Evolutionary conservation across 257 asterid genomes (phyloP).

Genomic region (Solanum sitiens): DNA sequence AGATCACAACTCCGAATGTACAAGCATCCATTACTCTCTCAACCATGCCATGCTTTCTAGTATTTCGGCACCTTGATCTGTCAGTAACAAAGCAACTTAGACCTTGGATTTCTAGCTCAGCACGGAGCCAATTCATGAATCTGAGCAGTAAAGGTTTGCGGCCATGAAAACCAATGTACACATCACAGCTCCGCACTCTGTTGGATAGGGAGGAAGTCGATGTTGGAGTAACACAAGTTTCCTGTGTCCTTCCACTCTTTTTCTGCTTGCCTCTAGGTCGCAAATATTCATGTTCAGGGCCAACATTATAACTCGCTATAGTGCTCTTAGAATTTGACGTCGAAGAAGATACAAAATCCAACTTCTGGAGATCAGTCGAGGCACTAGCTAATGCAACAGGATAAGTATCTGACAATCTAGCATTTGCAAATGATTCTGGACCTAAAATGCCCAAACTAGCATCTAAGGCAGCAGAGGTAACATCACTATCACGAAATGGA

Average conservation of each 20-base stretch:
- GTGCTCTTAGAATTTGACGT: conserved; percentile 39
- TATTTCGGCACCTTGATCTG: conserved; percentile 49
- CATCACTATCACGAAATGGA: conserved; percentile 6
- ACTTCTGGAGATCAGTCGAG: conserved; percentile 28
- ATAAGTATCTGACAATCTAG: conserved; percentile 21
- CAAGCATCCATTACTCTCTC: conserved; percentile 81
- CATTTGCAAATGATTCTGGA: conserved; percentile 23
- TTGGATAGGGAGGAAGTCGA: conserved; percentile 46
- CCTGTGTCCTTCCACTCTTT: conserved; percentile 33
- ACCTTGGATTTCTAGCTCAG: conserved; percentile 80
- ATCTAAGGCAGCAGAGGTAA: conserved; percentile 22
- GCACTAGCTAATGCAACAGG: conserved; percentile 26
- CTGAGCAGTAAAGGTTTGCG: conserved; percentile 49
- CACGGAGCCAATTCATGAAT: conserved; percentile 78
- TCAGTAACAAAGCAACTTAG: conserved; percentile 78
- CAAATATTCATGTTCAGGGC: conserved; percentile 22
- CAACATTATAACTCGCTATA: conserved; percentile 26
- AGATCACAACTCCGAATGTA: conserved; percentile 70
- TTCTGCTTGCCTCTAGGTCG: conserved; percentile 37
- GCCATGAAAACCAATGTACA: conserved; percentile 79
- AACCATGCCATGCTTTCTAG: conserved; percentile 54
- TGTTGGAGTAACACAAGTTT: conserved; percentile 35
- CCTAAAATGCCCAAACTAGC: conserved; percentile 17
- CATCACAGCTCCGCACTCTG: conserved; percentile 65
- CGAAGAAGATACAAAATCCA: conserved; percentile 42